Percentiles rank a stretch among this genome's conserved stretches.
phyloP scores from a whole-genome alignment of 257 asterid species.

The Capsicum pubescens region DNA sequence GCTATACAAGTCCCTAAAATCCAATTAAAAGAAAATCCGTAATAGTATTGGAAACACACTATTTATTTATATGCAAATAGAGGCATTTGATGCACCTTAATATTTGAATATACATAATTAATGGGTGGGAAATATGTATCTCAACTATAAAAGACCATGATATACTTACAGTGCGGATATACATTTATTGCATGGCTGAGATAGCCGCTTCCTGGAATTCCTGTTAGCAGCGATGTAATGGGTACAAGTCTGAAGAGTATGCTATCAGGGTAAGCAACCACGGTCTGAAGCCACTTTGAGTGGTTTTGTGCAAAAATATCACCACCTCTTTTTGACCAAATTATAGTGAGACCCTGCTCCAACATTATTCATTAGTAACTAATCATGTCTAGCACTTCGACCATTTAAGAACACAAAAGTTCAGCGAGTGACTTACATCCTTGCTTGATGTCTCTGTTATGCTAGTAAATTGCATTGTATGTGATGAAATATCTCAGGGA shows the following conservation, averaged over 20 bases:
- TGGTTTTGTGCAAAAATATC: conserved; percentile 96
- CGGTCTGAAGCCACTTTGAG: conserved; percentile 96
- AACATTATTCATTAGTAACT: conserved; percentile 33
- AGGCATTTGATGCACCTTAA: not conserved
- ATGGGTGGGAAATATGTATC: not conserved
- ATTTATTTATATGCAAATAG: not conserved
- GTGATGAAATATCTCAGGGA: conserved; percentile 86
- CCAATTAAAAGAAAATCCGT: not conserved
- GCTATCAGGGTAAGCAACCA: conserved; percentile 92
- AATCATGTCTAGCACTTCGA: conserved; percentile 22
- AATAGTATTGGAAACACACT: not conserved
- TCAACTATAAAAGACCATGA: not conserved
- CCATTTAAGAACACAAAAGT: conserved; percentile 28
- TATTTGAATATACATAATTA: too few species aligned
- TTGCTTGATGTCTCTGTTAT: conserved; percentile 93
- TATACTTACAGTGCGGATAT: conserved; percentile 78
- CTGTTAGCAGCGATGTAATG: conserved; percentile 87
- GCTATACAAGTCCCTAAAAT: not conserved
- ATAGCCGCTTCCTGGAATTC: conserved; percentile 99
- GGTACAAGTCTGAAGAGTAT: conserved; percentile 89
- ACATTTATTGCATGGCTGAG: conserved; percentile 98
- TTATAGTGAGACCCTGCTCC: conserved; percentile 87
- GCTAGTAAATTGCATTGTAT: conserved; percentile 93
- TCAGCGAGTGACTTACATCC: conserved; percentile 64
- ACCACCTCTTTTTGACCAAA: conserved; percentile 99